Evolutionary conservation across 1,284 basidiomycete genomes (phyloP), one percentile per base, ranked within the genome.

Genomic region (Apiotrichum brassicae): DNA sequence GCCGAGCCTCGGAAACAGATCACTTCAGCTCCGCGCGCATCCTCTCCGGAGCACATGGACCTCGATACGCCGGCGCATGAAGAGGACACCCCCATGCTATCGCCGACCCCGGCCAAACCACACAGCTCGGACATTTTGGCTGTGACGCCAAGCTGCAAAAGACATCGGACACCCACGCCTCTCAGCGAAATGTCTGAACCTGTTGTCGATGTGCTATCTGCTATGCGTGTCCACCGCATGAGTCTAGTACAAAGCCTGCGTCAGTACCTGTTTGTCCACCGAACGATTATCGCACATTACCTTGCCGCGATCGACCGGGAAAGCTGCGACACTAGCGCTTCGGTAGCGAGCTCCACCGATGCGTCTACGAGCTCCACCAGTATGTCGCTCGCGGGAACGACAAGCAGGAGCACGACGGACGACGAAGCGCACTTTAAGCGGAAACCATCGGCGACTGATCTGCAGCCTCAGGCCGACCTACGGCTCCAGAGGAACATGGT

Each of bases 221-320:
- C 89, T 63, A 90, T 93, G 85, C 79, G 89, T 42, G 83, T 90
- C 65, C 89, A 93, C 73, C 76, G 89, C 43, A 93, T 93, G 89
- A 89, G 86, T 62, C 71, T 93, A 51, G 90, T 88, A 61, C 89
- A 91, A 76, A 89, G 84, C 64, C 72, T 92, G 63, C 76, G 89
- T 53, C 89, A 93, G 74, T 93, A 90, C 64, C 82, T 92, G 20
- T 93, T 92, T 67, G 86, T 90, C 24, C 87, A 93, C 65, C 82
- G 84, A 28, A 87, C 85, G 16, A 80, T 93, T 54, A 82, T 92
- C 48, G 84, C 88, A 65, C 85, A 87, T 25, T 82, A 85, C 39
- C 72, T 93, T 64, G 77, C 80, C 75, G 78, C 91, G 44, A 76
- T 86, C 39, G 88, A 91, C 61, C 83, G 25, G 22, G 18, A 19